Evolutionary conservation across 108 stramenopile genomes (phyloP), one percentile per base, ranked within the genome.

Genomic region (Cylindrotheca closterium): DNA sequence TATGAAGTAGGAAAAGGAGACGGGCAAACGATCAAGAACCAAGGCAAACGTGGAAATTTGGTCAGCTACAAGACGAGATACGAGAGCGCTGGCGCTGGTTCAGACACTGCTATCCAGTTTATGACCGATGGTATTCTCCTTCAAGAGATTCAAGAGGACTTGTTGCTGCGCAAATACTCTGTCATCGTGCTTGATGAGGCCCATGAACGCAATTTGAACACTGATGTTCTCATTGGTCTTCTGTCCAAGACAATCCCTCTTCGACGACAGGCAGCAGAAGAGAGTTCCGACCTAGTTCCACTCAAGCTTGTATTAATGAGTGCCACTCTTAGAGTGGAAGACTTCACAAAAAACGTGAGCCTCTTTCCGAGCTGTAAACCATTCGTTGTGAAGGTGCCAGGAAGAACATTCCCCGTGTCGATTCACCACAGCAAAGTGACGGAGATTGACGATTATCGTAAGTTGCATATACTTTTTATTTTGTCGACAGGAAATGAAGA

Each of bases 91-190:
- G 94, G 95, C 7, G 57, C 95, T 1, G 87, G 92, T 8, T n/a
- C 61, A 31, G 53, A 73, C 23, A 97, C 95, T 8, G 68, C 83
- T n/a, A 58, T 98, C 30, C 94, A 97, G 65, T 98, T 99, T 69
- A 97, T 98, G 97, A 99, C 99, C 21, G 99, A 99, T 72, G 99
- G 99, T 34, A 93, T 99, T 51, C 79, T 99, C 32, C 83, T 99
- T 27, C 84, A 84, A 48, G 99, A 99, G 68, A 88, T 96, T 53
- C 83, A 91, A 65, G 70, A 71, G 3, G 98, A 99, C 74, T 67
- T 99, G 63, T 80, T 99, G 12, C 79, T 99, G 18, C 78, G 97
- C 23, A 80, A 86, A 54, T 99, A 98, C 70, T 79, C 74, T 26
- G 95, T 83, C n/a, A 89, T 98, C 46, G 73, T 98, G 2, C 71